A percentile compares a stretch with the other conserved stretches of the same genome.
phyloP scores from a whole-genome alignment of 352 stramenopile genomes.

The Phytophthora gonapodyides region DNA sequence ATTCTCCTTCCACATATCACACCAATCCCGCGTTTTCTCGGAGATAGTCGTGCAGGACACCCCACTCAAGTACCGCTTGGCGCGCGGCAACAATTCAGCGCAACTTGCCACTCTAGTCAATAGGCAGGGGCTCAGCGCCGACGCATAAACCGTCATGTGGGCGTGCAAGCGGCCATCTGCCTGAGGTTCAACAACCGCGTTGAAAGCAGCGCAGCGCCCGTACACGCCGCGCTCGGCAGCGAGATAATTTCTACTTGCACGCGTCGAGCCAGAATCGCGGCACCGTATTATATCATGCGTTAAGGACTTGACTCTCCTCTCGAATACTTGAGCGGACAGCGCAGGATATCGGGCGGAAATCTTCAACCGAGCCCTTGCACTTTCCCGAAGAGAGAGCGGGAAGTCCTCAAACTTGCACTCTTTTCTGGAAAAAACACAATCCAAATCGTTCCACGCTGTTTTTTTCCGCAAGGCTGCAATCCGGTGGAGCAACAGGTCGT shows the following conservation, averaged over 20 bases:
- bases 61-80: neutral
- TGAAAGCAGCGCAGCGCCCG: conserved; percentile 16
- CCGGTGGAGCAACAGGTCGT: conserved; percentile 22
- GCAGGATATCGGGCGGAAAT: conserved; percentile 19
- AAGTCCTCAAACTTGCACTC: conserved; percentile 8
- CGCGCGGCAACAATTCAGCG: neutral
- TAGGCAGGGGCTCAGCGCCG: conserved; percentile 8
- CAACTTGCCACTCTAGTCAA: conserved; percentile 12
- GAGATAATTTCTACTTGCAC: conserved; percentile 8
- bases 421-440: neutral
- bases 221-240: conserved; percentile 11
- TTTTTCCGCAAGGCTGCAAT: conserved; percentile 2
- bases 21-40: neutral
- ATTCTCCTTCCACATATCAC: neutral
- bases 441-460: conserved; percentile 1
- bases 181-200: conserved; percentile 24
- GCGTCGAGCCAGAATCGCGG: neutral
- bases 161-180: conserved; percentile 22
- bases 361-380: neutral
- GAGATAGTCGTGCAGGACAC: neutral
- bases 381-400: neutral
- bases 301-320: conserved; percentile 4
- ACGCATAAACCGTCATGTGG: conserved; percentile 19
- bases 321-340: conserved; percentile 9
- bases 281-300: conserved; percentile 3